Percentiles rank a stretch among this genome's conserved stretches.
Evolutionary conservation across 768 basidiomycete species (phyloP).

Genomic region (Trametes cubensis): DNA sequence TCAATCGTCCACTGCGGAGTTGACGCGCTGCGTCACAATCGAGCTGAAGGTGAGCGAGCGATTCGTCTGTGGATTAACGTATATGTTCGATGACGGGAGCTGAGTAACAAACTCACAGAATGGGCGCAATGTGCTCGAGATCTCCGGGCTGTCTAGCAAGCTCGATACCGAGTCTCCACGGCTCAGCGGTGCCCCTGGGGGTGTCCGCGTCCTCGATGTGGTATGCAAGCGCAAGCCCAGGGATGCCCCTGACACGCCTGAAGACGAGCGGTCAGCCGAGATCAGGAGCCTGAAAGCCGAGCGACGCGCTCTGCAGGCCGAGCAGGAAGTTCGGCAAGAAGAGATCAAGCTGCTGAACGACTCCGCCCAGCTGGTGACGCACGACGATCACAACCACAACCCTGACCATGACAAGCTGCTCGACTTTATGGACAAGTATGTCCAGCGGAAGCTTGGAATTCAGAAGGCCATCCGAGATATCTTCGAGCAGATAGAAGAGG

Average conservation of each 20-base stretch:
- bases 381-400: conserved; percentile 43
- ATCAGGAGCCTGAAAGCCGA: conserved; percentile 35
- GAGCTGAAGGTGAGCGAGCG: conserved; percentile 49
- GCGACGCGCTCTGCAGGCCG: conserved; percentile 40
- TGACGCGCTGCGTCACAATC: conserved; percentile 53
- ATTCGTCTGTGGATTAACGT: neutral
- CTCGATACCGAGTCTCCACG: conserved; percentile 57
- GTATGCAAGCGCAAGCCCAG: conserved; percentile 42
- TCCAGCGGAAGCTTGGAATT: conserved; percentile 42
- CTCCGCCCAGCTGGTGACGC: conserved; percentile 48
- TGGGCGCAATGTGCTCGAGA: conserved; percentile 55
- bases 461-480: conserved; percentile 39
- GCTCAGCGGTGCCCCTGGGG: conserved; percentile 48
- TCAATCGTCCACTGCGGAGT: conserved; percentile 57
- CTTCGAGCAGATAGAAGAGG: conserved; percentile 45
- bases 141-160: conserved; percentile 49
- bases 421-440: conserved; percentile 45
- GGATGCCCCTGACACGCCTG: conserved; percentile 36
- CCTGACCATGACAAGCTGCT: conserved; percentile 34
- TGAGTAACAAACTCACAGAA: conserved; percentile 36
- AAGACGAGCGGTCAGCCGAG: conserved; percentile 40
- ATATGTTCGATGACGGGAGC: neutral
- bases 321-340: conserved; percentile 43
- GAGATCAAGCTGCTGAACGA: conserved; percentile 46
- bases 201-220: conserved; percentile 56